phyloP scores from a whole-genome alignment of 768 basidiomycete species.

The Mycena alexandri region DNA sequence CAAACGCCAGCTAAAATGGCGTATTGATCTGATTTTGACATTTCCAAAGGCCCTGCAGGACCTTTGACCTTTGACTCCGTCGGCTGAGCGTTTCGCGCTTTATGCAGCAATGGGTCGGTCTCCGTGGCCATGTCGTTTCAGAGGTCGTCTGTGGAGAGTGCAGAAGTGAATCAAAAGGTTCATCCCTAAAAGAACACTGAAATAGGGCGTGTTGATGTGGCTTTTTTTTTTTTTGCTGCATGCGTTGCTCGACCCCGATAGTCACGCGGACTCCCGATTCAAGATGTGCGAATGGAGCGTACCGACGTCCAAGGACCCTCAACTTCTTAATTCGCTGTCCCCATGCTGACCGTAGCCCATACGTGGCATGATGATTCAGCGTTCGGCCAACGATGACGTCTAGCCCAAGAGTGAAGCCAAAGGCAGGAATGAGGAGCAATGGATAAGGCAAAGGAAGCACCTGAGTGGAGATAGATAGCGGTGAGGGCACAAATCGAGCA shows the following conservation, averaged over 20 bases:
- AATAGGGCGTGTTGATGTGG: neutral
- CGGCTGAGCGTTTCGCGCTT: neutral
- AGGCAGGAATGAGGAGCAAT: too few species aligned
- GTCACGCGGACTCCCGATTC: neutral
- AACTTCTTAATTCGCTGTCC: conserved; percentile 1
- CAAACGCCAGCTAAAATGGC: conserved; percentile 1
- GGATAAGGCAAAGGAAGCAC: too few species aligned
- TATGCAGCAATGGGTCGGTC: conserved; percentile 1
- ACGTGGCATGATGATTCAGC: conserved; percentile 1
- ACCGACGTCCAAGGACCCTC: neutral
- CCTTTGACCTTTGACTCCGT: neutral
- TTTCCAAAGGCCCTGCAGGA: neutral
- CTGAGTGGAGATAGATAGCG: too few species aligned
- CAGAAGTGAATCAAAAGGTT: too few species aligned
- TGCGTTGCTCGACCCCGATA: neutral
- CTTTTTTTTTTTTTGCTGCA: neutral
- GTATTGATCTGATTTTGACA: conserved; percentile 4
- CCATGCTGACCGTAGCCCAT: neutral
- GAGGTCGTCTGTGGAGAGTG: too few species aligned
- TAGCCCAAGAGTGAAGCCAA: too few species aligned
- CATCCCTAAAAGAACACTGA: neutral
- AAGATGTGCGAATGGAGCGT: neutral
- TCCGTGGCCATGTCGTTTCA: neutral
- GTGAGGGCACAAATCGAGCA: too few species aligned
- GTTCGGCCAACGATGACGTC: neutral